Percentiles rank a stretch among this genome's conserved stretches.
phyloP scores from a whole-genome alignment of 2,329 filamentous ascomycete genomes.

The Alternaria consortialis region DNA sequence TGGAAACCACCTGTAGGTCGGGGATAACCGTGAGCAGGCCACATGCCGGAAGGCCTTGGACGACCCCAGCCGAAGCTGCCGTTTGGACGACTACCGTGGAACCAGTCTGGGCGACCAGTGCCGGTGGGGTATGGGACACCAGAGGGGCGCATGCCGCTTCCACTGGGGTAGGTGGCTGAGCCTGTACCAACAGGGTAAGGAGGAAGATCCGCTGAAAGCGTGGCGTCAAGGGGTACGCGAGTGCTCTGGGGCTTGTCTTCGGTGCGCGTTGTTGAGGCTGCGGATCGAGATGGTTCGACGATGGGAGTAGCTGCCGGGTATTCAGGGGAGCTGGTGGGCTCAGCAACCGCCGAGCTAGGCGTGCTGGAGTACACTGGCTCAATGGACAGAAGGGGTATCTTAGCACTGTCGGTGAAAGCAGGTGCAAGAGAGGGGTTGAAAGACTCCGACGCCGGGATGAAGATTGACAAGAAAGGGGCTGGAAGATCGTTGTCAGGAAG shows the following conservation, averaged over 20 bases:
- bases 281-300: background rate
- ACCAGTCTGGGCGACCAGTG: slow-evolving; percentile 12
- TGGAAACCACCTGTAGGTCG: slow-evolving; percentile 2
- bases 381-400: slow-evolving; percentile 11
- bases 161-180: slow-evolving; percentile 8
- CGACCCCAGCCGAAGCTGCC: slow-evolving; percentile 26
- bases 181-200: slow-evolving; percentile 10
- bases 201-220: slow-evolving; percentile 3
- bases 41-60: slow-evolving; percentile 27
- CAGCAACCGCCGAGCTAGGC: slow-evolving; percentile 16
- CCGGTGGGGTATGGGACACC: slow-evolving; percentile 10
- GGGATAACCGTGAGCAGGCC: slow-evolving; percentile 15
- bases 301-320: slow-evolving; percentile 10
- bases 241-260: background rate
- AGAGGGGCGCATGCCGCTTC: slow-evolving; percentile 10
- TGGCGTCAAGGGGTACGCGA: slow-evolving; percentile 8
- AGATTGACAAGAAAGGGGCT: slow-evolving; percentile 23
- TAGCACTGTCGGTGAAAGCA: slow-evolving; percentile 25
- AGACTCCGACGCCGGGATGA: slow-evolving; percentile 23
- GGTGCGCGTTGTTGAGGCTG: background rate
- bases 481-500: slow-evolving; percentile 22
- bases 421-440: slow-evolving; percentile 28
- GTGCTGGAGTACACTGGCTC: slow-evolving; percentile 26
- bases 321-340: slow-evolving; percentile 12
- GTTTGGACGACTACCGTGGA: slow-evolving; percentile 11